Conservation (phyloP, 371 early-diverging fungal genomes). For the Lichtheimia corymbifera region DNA sequence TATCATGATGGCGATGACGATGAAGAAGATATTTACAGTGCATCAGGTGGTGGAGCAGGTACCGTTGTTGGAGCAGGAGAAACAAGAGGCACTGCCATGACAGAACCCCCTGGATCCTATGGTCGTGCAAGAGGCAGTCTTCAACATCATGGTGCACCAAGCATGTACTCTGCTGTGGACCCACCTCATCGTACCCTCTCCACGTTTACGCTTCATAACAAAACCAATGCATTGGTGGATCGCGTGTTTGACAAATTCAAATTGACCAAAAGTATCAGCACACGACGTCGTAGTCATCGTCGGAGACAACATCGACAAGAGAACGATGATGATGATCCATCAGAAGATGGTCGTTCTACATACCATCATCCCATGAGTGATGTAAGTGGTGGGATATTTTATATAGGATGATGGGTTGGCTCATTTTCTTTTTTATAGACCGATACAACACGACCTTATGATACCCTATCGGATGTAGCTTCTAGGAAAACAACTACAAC, state of each 20-base stretch:
- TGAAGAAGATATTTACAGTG: too few relatives aligned
- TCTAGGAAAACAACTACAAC: neutral
- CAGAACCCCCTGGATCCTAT: too few relatives aligned
- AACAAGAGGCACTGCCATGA: too few relatives aligned
- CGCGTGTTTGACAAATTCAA: conserved; percentile 15
- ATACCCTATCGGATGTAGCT: neutral
- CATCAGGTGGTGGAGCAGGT: too few relatives aligned
- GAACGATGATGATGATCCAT: neutral
- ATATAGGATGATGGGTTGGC: neutral
- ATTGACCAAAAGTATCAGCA: conserved; percentile 3
- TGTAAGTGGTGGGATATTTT: neutral
- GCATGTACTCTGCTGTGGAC: too few relatives aligned
- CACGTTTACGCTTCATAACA: conserved; percentile 8
- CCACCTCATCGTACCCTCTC: conserved; percentile 6
- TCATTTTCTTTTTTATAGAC: neutral
- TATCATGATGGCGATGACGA: conserved; percentile 9
- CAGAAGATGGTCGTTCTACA: neutral
- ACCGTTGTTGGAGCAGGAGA: too few relatives aligned
- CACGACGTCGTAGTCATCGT: neutral
- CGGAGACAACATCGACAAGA: neutral
- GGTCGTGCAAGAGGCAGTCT: too few relatives aligned
- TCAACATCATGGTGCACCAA: too few relatives aligned
- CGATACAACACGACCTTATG: neutral
- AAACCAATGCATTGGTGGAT: conserved; percentile 16
- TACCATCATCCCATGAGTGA: conserved; percentile 5